Base-by-base conservation (phyloP, 129 eudicot genomes). In the Lactuca sativa region DNA sequence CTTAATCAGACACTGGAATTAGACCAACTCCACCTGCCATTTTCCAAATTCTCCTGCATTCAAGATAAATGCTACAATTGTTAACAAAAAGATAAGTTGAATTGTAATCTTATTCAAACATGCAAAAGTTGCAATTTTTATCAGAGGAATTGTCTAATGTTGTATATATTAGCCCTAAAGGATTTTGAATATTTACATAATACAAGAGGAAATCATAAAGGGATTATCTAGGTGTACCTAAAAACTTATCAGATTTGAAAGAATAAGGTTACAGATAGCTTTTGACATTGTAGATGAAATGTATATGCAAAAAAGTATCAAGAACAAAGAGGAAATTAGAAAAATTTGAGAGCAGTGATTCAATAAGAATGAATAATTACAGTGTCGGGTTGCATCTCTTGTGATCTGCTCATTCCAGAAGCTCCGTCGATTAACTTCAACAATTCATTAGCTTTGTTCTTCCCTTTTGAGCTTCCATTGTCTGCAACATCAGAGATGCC, bases 381-480 rank as follows among this genome's bases (percentile, higher is more conserved):
- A 59, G 52, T 73, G 3, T 54, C 73, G 38, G 74, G 71, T 21
- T 73, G 74, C 62, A 57, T 16, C 7, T 74, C 83, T 44, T 69
- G 76, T 41, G 71, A 41, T 25, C 37, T 59, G 55, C 69, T 59
- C 37, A 37, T 37, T 37, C 65, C 80, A 64, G 78, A 56, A 54
- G 60, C 53, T 5, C 12, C 59, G 31, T 86, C 86, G 38, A 92
- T 78, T 32, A 79, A 31, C 44, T 81, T 89, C 80, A 89, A 67
- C 77, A 93, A 66, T 13, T 74, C 86, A 13, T 5, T 10, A 3
- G 97, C 98, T 80, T 86, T 93, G 43, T 47, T 59, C 82, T 67
- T 90, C 81, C 90, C 98, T 63, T 90, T 93, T 2, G 66, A 59
- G 67, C 79, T 85, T 59, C 98, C 98, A 56, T 81, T 82, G 25